Evolutionary conservation across 768 basidiomycete genomes (phyloP), one percentile per base, ranked within the genome.

Genomic region (Sporobolomyces phaffii): DNA sequence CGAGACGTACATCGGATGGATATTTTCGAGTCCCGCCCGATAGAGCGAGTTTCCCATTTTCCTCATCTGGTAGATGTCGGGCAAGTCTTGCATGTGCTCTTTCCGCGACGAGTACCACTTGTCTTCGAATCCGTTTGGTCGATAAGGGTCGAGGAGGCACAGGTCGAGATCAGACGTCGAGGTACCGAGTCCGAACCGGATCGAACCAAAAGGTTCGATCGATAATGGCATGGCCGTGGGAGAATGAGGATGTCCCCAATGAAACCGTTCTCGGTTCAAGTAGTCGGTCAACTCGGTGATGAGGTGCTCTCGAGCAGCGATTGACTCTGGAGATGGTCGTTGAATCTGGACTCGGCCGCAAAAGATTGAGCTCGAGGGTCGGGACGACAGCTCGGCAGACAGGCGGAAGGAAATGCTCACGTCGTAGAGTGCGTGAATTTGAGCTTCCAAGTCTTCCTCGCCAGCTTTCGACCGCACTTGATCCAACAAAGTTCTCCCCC

Each of bases 131-230:
- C 74, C 74, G 26, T 68, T 66, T 11, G 70, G 72, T 9, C 70
- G 70, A 20, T 69, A 62, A 38, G 70, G 70, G 62, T 75, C 74
- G 33, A 75, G 60, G 5, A 75, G 43, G 52, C 74, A 75, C 40
- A 75, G 68, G 49, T 75, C 74, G 44, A 75, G 70, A 40, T 75
- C 74, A 14, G 65, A 68, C 7, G 44, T 40, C 20, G 64, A 56
- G 18, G 69, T 74, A 41, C 65, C 66, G 41, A 74, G 65, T 11
- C 73, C 73, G 60, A 71, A 73, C 9, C 65, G 65, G 8, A 63
- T 59, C n/a, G 66, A 68, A 7, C 73, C 73, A 56, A 74, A 74
- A 7, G 69, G 64, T 33, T 66, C 62, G 26, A 74, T 49, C 22
- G 31, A 26, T 36, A 73, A 58, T 5, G 70, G 70, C 34, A 40